Evolutionary conservation across 2,329 filamentous ascomycete genomes (phyloP).

Genomic region (Hyphodiscus sp.): DNA sequence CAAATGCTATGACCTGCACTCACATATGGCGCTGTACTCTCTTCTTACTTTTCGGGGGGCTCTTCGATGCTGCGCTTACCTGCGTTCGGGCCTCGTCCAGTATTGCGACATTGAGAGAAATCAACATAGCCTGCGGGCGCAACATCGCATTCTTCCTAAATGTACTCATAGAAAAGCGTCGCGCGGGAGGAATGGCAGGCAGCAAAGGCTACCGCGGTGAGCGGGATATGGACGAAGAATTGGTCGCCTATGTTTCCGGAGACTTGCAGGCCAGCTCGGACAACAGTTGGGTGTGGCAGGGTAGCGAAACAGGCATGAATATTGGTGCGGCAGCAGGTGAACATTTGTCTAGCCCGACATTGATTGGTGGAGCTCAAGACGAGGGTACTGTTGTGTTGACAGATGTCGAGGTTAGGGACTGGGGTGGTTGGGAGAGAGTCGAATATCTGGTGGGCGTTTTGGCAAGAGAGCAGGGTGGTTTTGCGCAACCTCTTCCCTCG

Average conservation of each 20-base stretch:
- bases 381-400: slow-evolving; percentile 41
- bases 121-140: slow-evolving; percentile 73
- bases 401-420: slow-evolving; percentile 55
- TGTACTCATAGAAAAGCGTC: slow-evolving; percentile 51
- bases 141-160: slow-evolving; percentile 77
- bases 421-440: slow-evolving; percentile 75
- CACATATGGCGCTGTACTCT: slow-evolving; percentile 86
- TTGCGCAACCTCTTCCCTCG: slow-evolving; percentile 9
- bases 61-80: slow-evolving; percentile 64
- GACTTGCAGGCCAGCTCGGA: slow-evolving; percentile 79
- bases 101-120: slow-evolving; percentile 63
- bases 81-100: slow-evolving; percentile 66
- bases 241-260: slow-evolving; percentile 77
- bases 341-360: slow-evolving; percentile 13
- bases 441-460: slow-evolving; percentile 57
- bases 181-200: slow-evolving; percentile 32
- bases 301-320: slow-evolving; percentile 44
- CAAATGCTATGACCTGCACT: slow-evolving; percentile 68
- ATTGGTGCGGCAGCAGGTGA: slow-evolving; percentile 6
- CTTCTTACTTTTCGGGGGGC: slow-evolving; percentile 68
- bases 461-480: slow-evolving; percentile 25
- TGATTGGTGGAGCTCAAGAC: slow-evolving; percentile 18
- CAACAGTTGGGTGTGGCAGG: slow-evolving; percentile 77
- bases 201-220: slow-evolving; percentile 13
- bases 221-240: slow-evolving; percentile 63